Percentiles rank a stretch among this genome's conserved stretches.
Evolutionary conservation across 179 eudicot genomes (phyloP).

Genomic region (Silene coronaria): DNA sequence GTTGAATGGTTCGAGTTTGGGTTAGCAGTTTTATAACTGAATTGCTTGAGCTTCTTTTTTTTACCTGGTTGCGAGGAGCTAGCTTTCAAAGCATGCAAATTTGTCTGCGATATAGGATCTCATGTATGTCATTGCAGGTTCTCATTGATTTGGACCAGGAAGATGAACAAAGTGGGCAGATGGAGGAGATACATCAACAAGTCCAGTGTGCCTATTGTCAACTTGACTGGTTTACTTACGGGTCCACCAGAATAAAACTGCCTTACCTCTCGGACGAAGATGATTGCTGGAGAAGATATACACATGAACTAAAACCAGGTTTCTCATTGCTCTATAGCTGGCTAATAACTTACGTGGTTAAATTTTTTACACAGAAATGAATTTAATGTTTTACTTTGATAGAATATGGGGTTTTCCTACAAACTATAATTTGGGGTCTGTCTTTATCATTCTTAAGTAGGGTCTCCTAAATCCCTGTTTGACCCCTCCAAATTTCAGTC

Average conservation of each 20-base stretch:
- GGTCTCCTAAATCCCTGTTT: too few relatives aligned
- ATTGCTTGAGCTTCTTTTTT: too few relatives aligned
- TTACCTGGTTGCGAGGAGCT: too few relatives aligned
- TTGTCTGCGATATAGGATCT: background rate
- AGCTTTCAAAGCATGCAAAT: background rate
- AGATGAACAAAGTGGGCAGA: slow-evolving; percentile 53
- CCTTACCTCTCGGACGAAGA: slow-evolving; percentile 24
- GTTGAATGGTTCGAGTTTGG: too few relatives aligned
- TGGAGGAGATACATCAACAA: slow-evolving; percentile 46
- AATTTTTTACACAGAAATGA: too few relatives aligned
- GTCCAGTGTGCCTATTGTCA: slow-evolving; percentile 58
- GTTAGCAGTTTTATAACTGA: too few relatives aligned
- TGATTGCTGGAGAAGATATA: slow-evolving; percentile 22
- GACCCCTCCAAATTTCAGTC: background rate
- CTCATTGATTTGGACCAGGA: slow-evolving; percentile 76
- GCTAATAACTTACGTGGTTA: background rate
- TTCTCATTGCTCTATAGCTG: background rate
- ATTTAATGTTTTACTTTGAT: too few relatives aligned
- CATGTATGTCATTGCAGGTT: slow-evolving; percentile 37
- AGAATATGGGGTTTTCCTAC: too few relatives aligned
- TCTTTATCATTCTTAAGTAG: too few relatives aligned
- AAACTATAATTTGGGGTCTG: too few relatives aligned
- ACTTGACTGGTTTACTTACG: slow-evolving; percentile 33
- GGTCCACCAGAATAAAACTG: slow-evolving; percentile 12
- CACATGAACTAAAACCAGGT: slow-evolving; percentile 38